Conservation (phyloP, 176 grass and related monocot genomes). For the Triticum timopheevii region DNA sequence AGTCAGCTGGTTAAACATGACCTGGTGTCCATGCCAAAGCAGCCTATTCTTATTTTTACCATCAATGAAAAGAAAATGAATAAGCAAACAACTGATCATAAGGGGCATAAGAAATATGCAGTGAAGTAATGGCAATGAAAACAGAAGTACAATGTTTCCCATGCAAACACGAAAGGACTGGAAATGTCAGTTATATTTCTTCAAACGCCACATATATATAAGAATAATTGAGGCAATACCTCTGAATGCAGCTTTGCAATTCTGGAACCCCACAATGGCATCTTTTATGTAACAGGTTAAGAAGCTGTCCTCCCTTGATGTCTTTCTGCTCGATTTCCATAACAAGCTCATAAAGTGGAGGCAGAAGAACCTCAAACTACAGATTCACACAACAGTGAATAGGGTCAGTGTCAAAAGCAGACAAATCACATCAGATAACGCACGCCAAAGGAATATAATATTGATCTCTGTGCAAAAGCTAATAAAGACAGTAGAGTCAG, state of each 20-base stretch:
- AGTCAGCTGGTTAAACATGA: slow-evolving; percentile 96
- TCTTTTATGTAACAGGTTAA: slow-evolving; percentile 88
- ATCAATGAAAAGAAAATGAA: slow-evolving; percentile 34
- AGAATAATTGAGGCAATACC: slow-evolving; percentile 40
- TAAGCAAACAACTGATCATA: slow-evolving; percentile 3
- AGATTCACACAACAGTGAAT: neutral
- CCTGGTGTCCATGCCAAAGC: slow-evolving; percentile 98
- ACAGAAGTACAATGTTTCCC: neutral
- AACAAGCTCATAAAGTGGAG: slow-evolving; percentile 73
- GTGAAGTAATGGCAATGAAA: neutral
- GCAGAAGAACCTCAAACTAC: slow-evolving; percentile 91
- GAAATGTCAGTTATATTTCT: neutral
- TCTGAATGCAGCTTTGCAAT: slow-evolving; percentile 96
- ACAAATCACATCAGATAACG: neutral
- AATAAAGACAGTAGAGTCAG: neutral
- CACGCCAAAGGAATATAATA: slow-evolving; percentile 12
- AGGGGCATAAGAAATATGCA: slow-evolving; percentile 3
- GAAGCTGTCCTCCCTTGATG: slow-evolving; percentile 89
- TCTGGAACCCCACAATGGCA: slow-evolving; percentile 94
- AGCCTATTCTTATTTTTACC: slow-evolving; percentile 60
- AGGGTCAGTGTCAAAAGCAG: slow-evolving; percentile 10
- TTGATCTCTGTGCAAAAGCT: neutral
- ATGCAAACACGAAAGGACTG: slow-evolving; percentile 12
- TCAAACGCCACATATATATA: neutral
- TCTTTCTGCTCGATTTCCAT: slow-evolving; percentile 83